Evolutionary conservation across 73 alveolate genomes (phyloP), one percentile per base, ranked within the genome.

Genomic region (Paramecium tetraurelia): DNA sequence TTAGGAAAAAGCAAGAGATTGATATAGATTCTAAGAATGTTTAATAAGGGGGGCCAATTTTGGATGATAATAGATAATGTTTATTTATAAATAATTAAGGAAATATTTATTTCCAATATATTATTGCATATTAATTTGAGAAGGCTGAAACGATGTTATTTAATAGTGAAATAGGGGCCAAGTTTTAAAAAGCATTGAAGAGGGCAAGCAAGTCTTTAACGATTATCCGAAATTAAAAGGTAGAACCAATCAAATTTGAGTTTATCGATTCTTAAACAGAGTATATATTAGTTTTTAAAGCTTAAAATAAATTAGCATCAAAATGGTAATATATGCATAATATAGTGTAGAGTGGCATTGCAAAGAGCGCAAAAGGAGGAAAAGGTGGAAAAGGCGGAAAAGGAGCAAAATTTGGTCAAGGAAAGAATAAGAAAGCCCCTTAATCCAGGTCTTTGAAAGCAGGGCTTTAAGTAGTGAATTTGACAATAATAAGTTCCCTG

Each of bases 361-460:
- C 90, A 31, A 80, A 80, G 90, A 80, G 94, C 84, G 94, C 92
- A 11, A 89, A 89, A 63, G 97, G 98, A 43, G 98, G 98, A 95
- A 96, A 96, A 96, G 98, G 98, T 36, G 97, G 97, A 87, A 95
- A 95, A 86, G 98, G 98, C 68, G 98, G 97, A 83, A 96, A 96
- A 92, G 98, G 98, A 38, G 98, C 98, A 75, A 96, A 96, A 95
- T 97, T 96, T 68, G 96, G 96, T 43, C 92, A 89, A 22, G 94
- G 95, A 59, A 95, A 95, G 88, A 94, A 93, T 75, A 98, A 98
- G 97, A 97, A 96, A 94, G 98, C 99, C 70, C 99, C 99, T 14
- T 96, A 97, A 92, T 97, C 99, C 48, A 92, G 99, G 93, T 98
- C 99, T 50, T 97, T 95, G n/a, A 95, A 98, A 93, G 99, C 99